These are phyloP conservation scores for Corchorus olitorius DNA, from an alignment of 345 rosid genomes.

Conservation along the genomic window DNA sequence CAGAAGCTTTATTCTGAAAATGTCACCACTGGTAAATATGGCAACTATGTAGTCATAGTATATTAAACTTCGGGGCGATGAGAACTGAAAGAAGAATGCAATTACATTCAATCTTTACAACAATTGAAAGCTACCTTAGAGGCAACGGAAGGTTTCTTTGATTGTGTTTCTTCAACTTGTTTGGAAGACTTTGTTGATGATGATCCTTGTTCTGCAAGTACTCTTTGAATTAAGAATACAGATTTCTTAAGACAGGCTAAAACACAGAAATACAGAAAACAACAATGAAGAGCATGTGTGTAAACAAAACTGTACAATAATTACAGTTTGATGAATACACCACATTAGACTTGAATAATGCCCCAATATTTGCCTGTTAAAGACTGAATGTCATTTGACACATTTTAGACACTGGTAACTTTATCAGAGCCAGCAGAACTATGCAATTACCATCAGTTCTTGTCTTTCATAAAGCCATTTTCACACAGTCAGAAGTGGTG, in stretches of 20 bases:
- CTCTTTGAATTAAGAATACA: constrained; percentile 29
- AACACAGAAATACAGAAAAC: background rate
- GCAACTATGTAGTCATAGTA: constrained; percentile 9
- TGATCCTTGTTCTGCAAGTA: constrained; percentile 48
- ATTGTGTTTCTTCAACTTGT: constrained; percentile 49
- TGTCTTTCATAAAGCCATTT: background rate
- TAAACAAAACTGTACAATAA: background rate
- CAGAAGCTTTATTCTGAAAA: constrained; percentile 45
- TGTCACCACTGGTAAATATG: background rate
- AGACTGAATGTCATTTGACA: constrained; percentile 5
- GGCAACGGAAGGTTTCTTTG: constrained; percentile 39
- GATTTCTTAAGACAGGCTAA: constrained; percentile 16
- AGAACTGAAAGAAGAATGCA: background rate
- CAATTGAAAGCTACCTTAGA: constrained; percentile 46
- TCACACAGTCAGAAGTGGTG: background rate
- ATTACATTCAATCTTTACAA: background rate
- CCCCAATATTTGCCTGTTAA: background rate
- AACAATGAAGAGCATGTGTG: background rate
- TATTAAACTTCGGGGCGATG: constrained; percentile 13
- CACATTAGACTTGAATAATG: background rate
- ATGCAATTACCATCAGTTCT: background rate
- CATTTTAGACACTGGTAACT: background rate
- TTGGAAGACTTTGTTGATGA: constrained; percentile 40
- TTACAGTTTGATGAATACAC: constrained; percentile 12
- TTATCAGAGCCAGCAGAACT: background rate